Percentiles rank a stretch among this genome's conserved stretches.
phyloP scores from a whole-genome alignment of 495 filamentous ascomycete genomes.

The Hypoxylon trugodes region DNA sequence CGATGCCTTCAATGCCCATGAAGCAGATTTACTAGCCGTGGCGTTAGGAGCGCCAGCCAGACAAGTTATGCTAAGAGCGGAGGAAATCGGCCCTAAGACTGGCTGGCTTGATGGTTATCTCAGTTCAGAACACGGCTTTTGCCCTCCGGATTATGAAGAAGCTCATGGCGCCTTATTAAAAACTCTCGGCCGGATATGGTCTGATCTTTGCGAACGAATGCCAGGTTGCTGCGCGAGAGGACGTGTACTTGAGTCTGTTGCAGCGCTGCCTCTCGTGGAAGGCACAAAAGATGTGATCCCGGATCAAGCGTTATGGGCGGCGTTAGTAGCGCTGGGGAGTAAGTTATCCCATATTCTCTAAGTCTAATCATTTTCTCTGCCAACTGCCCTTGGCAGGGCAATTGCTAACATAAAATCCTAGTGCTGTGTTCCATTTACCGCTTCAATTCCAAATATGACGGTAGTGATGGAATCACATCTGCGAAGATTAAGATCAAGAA shows the following conservation, averaged over 20 bases:
- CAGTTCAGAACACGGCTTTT: slow-evolving; percentile 59
- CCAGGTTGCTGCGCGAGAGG: slow-evolving; percentile 60
- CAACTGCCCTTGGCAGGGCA: background rate
- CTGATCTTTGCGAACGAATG: slow-evolving; percentile 62
- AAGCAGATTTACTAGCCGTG: slow-evolving; percentile 58
- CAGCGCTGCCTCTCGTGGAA: slow-evolving; percentile 56
- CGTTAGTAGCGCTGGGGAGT: slow-evolving; percentile 57
- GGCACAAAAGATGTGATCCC: slow-evolving; percentile 59
- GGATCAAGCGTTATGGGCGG: slow-evolving; percentile 61
- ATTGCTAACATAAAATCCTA: slow-evolving; percentile 17
- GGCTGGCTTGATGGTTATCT: slow-evolving; percentile 65
- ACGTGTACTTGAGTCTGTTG: slow-evolving; percentile 56
- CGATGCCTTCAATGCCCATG: slow-evolving; percentile 54
- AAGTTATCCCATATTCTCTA: slow-evolving; percentile 3
- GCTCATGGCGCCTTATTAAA: slow-evolving; percentile 55
- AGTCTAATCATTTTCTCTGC: background rate
- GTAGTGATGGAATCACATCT: slow-evolving; percentile 57
- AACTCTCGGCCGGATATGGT: slow-evolving; percentile 61
- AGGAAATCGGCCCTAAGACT: slow-evolving; percentile 58
- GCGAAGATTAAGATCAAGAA: slow-evolving; percentile 43
- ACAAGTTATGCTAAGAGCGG: slow-evolving; percentile 60
- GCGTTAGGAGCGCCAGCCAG: slow-evolving; percentile 61
- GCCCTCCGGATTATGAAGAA: slow-evolving; percentile 58
- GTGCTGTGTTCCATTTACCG: slow-evolving; percentile 61
- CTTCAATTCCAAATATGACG: slow-evolving; percentile 61